Evolutionary conservation across 2,329 filamentous ascomycete genomes (phyloP).

Genomic region (Arthrobotrys entomopaga): DNA sequence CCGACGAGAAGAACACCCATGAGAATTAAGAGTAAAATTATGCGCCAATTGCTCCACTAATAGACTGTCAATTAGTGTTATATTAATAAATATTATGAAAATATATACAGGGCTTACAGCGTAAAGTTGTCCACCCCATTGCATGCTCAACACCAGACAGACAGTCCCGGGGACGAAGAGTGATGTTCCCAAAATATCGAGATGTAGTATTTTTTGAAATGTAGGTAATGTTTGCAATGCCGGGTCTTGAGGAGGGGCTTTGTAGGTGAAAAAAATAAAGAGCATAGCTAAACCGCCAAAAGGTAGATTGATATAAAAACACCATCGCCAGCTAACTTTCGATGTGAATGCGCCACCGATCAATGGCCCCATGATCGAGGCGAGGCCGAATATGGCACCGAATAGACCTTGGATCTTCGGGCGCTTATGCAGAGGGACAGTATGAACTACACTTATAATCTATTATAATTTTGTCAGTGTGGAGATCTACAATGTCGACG

Average conservation of each 20-base stretch:
- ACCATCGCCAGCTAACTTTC: conserved; percentile 66
- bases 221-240: conserved; percentile 58
- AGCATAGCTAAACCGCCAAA: conserved; percentile 67
- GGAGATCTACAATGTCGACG: not conserved
- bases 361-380: conserved; percentile 65
- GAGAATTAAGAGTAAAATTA: conserved; percentile 67
- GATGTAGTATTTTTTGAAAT: conserved; percentile 65
- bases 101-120: conserved; percentile 44
- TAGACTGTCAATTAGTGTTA: not conserved
- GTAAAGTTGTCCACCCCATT: conserved; percentile 71
- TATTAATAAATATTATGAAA: not conserved
- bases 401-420: conserved; percentile 59
- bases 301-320: conserved; percentile 71
- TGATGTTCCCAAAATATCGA: conserved; percentile 70
- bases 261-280: conserved; percentile 66
- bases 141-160: conserved; percentile 71
- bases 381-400: conserved; percentile 65
- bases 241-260: conserved; percentile 59
- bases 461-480: conserved; percentile 62
- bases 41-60: conserved; percentile 67
- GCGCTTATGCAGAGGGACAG: conserved; percentile 59
- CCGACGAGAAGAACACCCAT: conserved; percentile 65
- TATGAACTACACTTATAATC: conserved; percentile 65
- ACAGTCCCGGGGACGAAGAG: conserved; percentile 71
- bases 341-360: conserved; percentile 67